phyloP scores from a whole-genome alignment of 202 grass and related monocot genomes.

The Zizania palustris region DNA sequence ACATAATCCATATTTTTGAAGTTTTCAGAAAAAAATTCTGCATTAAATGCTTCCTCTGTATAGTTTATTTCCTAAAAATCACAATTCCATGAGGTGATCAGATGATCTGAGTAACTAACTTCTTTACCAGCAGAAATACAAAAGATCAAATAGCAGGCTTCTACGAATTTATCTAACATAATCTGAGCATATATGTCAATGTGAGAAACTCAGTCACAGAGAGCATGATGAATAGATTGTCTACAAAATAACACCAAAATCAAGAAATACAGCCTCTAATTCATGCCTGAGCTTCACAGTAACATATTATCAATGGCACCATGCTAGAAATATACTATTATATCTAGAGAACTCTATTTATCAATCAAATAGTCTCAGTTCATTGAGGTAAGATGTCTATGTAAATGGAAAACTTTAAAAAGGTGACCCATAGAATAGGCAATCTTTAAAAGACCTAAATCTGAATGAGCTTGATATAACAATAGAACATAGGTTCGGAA shows the following conservation, averaged over 20 bases:
- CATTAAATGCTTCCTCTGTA: constrained; percentile 98
- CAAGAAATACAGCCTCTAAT: constrained; percentile 6
- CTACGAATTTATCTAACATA: constrained; percentile 17
- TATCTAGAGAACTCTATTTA: constrained; percentile 14
- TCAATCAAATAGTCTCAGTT: constrained; percentile 14
- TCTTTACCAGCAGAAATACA: background rate
- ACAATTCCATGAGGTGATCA: constrained; percentile 34
- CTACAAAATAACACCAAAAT: constrained; percentile 12
- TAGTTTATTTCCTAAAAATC: constrained; percentile 96
- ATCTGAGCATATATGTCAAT: background rate
- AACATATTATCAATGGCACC: constrained; percentile 5
- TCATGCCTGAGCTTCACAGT: background rate
- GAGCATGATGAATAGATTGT: background rate
- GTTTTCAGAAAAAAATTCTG: constrained; percentile 86
- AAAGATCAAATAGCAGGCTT: constrained; percentile 2
- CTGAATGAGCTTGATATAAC: constrained; percentile 23
- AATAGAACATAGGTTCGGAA: constrained; percentile 19
- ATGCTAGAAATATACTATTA: background rate
- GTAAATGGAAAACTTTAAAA: constrained; percentile 14
- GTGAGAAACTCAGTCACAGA: background rate
- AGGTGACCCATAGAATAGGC: background rate
- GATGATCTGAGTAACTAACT: constrained; percentile 15
- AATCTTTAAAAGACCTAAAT: constrained; percentile 12
- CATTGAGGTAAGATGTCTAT: constrained; percentile 2
- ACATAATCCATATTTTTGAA: constrained; percentile 88